Evolutionary conservation across 1,284 basidiomycete species (phyloP).

Genomic region (Sutorius eximius): DNA sequence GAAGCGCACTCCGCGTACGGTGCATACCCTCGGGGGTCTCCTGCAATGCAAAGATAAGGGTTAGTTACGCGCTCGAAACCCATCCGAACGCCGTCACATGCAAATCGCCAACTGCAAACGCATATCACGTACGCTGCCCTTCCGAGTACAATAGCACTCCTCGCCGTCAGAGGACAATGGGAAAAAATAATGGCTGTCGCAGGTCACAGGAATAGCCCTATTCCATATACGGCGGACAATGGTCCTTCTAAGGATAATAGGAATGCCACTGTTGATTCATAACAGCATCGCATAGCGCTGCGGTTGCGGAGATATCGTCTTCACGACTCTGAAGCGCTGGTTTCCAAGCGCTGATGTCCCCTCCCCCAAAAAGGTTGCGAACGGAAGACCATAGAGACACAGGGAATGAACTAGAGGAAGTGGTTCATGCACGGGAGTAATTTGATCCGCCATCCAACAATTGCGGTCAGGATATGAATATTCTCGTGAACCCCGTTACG

Average conservation of each 20-base stretch:
- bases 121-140: slow-evolving; percentile 9
- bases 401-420: neutral
- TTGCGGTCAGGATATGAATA: slow-evolving; percentile 6
- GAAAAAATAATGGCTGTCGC: neutral
- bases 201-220: slow-evolving; percentile 1
- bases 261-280: neutral
- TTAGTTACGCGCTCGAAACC: slow-evolving; percentile 7
- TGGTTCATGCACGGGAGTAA: neutral
- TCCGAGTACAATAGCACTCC: slow-evolving; percentile 16
- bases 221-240: slow-evolving; percentile 29
- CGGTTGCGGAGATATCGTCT: slow-evolving; percentile 14
- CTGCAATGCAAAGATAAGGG: slow-evolving; percentile 11
- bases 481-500: slow-evolving; percentile 15
- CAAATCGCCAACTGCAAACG: slow-evolving; percentile 5
- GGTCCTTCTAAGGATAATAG: slow-evolving; percentile 11
- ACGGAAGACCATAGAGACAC: neutral
- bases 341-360: neutral
- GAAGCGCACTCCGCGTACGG: slow-evolving; percentile 41
- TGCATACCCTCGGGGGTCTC: slow-evolving; percentile 24
- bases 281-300: slow-evolving; percentile 7
- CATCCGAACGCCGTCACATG: neutral
- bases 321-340: neutral
- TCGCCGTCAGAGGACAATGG: slow-evolving; percentile 18
- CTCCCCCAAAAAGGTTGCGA: neutral
- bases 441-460: slow-evolving; percentile 9